phyloP scores from a whole-genome alignment of 768 basidiomycete genomes.

The Naganishia friedmannii region DNA sequence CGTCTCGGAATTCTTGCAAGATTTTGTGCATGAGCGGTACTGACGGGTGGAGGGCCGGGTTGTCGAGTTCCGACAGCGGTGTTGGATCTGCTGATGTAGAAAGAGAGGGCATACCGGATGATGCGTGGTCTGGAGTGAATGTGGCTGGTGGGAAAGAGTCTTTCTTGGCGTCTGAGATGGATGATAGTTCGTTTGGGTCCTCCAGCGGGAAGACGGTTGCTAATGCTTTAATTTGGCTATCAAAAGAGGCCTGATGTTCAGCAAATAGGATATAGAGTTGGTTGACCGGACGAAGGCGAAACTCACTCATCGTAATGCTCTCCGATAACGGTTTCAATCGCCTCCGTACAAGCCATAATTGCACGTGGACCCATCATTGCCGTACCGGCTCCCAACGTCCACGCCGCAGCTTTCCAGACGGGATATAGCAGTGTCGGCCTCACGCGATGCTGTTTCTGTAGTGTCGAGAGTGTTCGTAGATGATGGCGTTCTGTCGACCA shows the following conservation, averaged over 20 bases:
- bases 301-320: constrained; percentile 97
- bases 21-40: constrained; percentile 69
- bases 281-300: background rate
- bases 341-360: constrained; percentile 98
- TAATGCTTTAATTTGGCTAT: constrained; percentile 77
- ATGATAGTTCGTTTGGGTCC: constrained; percentile 6
- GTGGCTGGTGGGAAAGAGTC: background rate
- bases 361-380: constrained; percentile 86
- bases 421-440: constrained; percentile 81
- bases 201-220: constrained; percentile 47
- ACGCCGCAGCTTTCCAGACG: constrained; percentile 80
- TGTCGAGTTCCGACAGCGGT: background rate
- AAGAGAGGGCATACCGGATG: constrained; percentile 34
- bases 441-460: constrained; percentile 76
- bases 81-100: constrained; percentile 35
- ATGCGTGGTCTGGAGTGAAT: constrained; percentile 24
- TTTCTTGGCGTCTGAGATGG: constrained; percentile 10
- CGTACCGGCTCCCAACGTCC: constrained; percentile 77
- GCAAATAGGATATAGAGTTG: background rate
- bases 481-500: constrained; percentile 96
- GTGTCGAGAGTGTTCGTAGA: constrained; percentile 74
- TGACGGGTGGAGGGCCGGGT: constrained; percentile 66
- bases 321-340: constrained; percentile 94
- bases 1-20: constrained; percentile 81
- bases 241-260: background rate